phyloP scores from a whole-genome alignment of 140 eudicot species.

The Ambrosia hybrid region DNA sequence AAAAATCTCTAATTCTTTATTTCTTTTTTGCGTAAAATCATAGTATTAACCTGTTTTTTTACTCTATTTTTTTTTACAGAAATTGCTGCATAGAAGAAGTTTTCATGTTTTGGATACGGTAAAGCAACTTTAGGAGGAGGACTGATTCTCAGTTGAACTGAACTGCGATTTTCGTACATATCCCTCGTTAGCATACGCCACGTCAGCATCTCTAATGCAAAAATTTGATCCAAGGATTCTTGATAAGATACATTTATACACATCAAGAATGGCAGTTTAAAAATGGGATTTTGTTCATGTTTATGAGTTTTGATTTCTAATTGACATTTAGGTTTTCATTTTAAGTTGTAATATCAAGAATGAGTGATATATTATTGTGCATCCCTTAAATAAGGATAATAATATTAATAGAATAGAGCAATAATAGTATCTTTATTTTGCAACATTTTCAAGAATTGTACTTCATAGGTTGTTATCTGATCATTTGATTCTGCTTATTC shows the following conservation, averaged over 20 bases:
- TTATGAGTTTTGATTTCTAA: slow-evolving; percentile 31
- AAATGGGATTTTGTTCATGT: slow-evolving; percentile 37
- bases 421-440: slow-evolving; percentile 23
- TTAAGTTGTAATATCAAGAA: slow-evolving; percentile 28
- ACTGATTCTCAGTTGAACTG: slow-evolving; percentile 33
- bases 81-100: slow-evolving; percentile 62
- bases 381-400: slow-evolving; percentile 34
- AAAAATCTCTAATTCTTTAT: no score
- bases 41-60: slow-evolving; percentile 11
- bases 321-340: slow-evolving; percentile 38
- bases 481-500: no score
- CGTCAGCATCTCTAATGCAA: slow-evolving; percentile 22
- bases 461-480: not conserved
- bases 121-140: slow-evolving; percentile 48
- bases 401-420: slow-evolving; percentile 29
- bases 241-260: slow-evolving; percentile 33
- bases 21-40: no score
- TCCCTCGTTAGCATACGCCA: slow-evolving; percentile 42
- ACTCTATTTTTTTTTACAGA: slow-evolving; percentile 47
- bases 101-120: slow-evolving; percentile 44
- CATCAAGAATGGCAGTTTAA: slow-evolving; percentile 38
- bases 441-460: slow-evolving; percentile 17
- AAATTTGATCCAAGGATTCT: slow-evolving; percentile 32
- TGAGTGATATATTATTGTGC: slow-evolving; percentile 32
- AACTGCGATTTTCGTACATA: slow-evolving; percentile 44